phyloP scores from a whole-genome alignment of 2,329 filamentous ascomycete species.

The Pyrenophora teres region DNA sequence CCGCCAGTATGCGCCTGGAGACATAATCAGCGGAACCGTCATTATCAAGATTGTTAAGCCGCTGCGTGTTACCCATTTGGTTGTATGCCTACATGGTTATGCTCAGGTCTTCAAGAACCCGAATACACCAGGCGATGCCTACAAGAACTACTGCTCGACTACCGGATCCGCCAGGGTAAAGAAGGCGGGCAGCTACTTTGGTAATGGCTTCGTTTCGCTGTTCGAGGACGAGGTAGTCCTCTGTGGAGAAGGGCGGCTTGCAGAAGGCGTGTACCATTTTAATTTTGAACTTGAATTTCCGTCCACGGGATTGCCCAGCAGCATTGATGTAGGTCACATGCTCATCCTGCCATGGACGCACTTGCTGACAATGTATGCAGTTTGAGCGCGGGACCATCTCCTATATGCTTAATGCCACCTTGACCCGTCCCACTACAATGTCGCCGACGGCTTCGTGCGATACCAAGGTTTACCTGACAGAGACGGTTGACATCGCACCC shows the following conservation, averaged over 20 bases:
- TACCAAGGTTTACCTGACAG: slow-evolving; percentile 76
- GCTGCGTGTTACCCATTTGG: slow-evolving; percentile 77
- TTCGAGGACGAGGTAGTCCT: slow-evolving; percentile 83
- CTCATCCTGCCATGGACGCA: slow-evolving; percentile 7
- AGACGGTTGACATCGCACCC: slow-evolving; percentile 82
- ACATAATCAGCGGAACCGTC: slow-evolving; percentile 74
- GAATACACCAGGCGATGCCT: slow-evolving; percentile 62
- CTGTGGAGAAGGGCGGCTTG: slow-evolving; percentile 76
- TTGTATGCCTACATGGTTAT: slow-evolving; percentile 76
- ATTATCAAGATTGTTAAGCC: slow-evolving; percentile 75
- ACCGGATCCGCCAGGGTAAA: slow-evolving; percentile 61
- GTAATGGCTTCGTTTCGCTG: slow-evolving; percentile 77
- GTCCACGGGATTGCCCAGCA: slow-evolving; percentile 75
- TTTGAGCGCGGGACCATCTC: slow-evolving; percentile 94
- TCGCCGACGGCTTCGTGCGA: slow-evolving; percentile 80
- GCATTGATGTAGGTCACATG: slow-evolving; percentile 76
- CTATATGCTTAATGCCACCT: slow-evolving; percentile 86
- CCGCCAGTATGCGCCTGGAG: slow-evolving; percentile 74
- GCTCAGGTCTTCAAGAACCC: slow-evolving; percentile 77
- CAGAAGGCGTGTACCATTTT: slow-evolving; percentile 77
- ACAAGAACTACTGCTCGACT: slow-evolving; percentile 54
- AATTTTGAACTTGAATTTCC: slow-evolving; percentile 76
- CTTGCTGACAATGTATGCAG: slow-evolving; percentile 55
- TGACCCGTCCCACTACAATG: slow-evolving; percentile 88
- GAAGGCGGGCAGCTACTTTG: slow-evolving; percentile 63